A percentile compares a stretch with the other conserved stretches of the same genome.
These are phyloP conservation scores for Prunus yedoensis DNA, from an alignment of 331 rosid species.

Conservation along the genomic window DNA sequence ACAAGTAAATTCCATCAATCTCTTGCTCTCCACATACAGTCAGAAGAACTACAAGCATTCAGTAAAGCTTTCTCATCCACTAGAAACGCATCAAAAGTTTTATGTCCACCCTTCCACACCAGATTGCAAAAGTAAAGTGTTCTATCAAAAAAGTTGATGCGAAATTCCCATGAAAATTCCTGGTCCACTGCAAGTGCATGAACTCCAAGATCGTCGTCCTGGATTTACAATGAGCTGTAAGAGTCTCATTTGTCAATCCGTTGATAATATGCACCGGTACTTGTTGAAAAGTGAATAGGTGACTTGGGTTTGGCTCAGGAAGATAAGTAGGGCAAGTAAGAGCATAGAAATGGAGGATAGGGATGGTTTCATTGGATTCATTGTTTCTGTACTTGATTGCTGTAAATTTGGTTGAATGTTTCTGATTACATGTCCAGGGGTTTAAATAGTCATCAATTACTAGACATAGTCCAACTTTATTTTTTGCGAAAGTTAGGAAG, in stretches of 20 bases:
- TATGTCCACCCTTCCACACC: conserved; percentile 2
- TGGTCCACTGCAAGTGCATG: conserved; percentile 10
- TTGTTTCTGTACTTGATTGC: background rate
- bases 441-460: no score
- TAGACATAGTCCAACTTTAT: no score
- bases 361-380: background rate
- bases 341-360: background rate
- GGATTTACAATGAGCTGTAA: conserved; percentile 36
- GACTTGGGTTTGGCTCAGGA: background rate
- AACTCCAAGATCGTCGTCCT: conserved; percentile 20
- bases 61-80: background rate
- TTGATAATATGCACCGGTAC: conserved; percentile 39
- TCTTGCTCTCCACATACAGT: conserved; percentile 15
- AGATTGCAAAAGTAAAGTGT: conserved; percentile 40
- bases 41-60: background rate
- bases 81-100: background rate
- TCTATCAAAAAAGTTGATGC: conserved; percentile 18
- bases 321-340: background rate
- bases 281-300: background rate
- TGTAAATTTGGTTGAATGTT: background rate
- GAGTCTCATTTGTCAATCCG: conserved; percentile 4
- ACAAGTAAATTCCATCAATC: conserved; percentile 22
- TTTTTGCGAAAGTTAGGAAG: no score
- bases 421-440: background rate
- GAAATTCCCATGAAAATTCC: conserved; percentile 37